Conservation (phyloP, 768 basidiomycete species). For the Erythrobasidium yunnanense region DNA sequence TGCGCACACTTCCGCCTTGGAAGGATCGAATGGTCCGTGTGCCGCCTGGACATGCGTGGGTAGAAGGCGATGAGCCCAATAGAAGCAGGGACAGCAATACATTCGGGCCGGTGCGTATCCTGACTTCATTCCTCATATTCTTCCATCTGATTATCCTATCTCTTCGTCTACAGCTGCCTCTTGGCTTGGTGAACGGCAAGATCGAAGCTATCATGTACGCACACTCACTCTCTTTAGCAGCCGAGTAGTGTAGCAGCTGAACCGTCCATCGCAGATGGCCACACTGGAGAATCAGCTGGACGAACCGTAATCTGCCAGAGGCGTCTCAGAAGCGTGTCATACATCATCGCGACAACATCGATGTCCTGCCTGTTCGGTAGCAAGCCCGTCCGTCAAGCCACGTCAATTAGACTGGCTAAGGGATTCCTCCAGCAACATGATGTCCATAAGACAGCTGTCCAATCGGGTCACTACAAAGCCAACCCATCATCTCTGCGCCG, state of each 20-base stretch:
- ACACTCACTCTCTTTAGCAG: not conserved
- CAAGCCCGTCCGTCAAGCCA: too few relatives aligned
- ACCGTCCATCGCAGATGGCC: not conserved
- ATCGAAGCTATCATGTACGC: conserved; percentile 14
- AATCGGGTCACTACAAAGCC: too few relatives aligned
- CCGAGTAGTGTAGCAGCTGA: not conserved
- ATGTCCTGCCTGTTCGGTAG: not conserved
- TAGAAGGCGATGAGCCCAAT: conserved; percentile 38
- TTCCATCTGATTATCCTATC: too few relatives aligned
- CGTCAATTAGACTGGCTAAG: too few relatives aligned
- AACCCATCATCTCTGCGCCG: too few relatives aligned
- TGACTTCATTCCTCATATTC: not conserved
- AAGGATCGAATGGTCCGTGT: conserved; percentile 23
- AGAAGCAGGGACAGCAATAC: conserved; percentile 34
- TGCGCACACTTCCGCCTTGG: conserved; percentile 31
- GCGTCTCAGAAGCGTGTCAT: conserved; percentile 4
- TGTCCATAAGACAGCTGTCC: too few relatives aligned
- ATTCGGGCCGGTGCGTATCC: conserved; percentile 32
- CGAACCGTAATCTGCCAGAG: not conserved
- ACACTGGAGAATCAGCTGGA: conserved; percentile 4
- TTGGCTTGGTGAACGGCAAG: conserved; percentile 22
- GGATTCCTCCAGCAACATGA: too few relatives aligned
- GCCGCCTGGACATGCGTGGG: conserved; percentile 27
- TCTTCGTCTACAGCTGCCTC: conserved; percentile 20
- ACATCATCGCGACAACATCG: conserved; percentile 10